Percentiles rank a stretch among this genome's conserved stretches.
Evolutionary conservation across 176 grass and related monocot genomes (phyloP).

Genomic region (Echinochloa phyllopogon): DNA sequence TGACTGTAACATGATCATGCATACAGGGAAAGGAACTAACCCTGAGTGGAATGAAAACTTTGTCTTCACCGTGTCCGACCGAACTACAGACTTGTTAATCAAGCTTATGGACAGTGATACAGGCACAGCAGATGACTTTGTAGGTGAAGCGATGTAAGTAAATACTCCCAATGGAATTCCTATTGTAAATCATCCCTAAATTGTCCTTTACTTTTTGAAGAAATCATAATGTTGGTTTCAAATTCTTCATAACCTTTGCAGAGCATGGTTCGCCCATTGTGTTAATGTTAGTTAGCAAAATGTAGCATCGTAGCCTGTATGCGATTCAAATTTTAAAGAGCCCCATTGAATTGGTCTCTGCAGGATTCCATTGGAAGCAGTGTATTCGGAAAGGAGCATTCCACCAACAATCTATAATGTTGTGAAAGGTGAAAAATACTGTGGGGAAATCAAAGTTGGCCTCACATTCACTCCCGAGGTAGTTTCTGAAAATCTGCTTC

Average conservation of each 20-base stretch:
- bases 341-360: not conserved
- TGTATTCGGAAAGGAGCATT: slow-evolving; percentile 67
- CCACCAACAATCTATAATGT: slow-evolving; percentile 77
- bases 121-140: slow-evolving; percentile 67
- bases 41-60: slow-evolving; percentile 98
- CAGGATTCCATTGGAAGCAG: slow-evolving; percentile 75
- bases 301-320: not conserved
- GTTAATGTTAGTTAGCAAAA: not conserved
- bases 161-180: not conserved
- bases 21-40: slow-evolving; percentile 76
- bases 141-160: slow-evolving; percentile 86
- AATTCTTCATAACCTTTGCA: not conserved
- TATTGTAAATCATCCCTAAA: slow-evolving; percentile 3
- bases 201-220: slow-evolving; percentile 1
- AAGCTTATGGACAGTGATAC: slow-evolving; percentile 89
- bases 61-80: slow-evolving; percentile 76
- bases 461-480: slow-evolving; percentile 80
- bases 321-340: not conserved
- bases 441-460: slow-evolving; percentile 80
- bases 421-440: slow-evolving; percentile 83
- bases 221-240: slow-evolving; percentile 1
- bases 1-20: not conserved
- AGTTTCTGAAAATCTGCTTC: slow-evolving; percentile 25
- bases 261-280: not conserved
- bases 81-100: slow-evolving; percentile 62